Conservation (phyloP, 2,329 filamentous ascomycete species). For the Fusarium nelsonii region DNA sequence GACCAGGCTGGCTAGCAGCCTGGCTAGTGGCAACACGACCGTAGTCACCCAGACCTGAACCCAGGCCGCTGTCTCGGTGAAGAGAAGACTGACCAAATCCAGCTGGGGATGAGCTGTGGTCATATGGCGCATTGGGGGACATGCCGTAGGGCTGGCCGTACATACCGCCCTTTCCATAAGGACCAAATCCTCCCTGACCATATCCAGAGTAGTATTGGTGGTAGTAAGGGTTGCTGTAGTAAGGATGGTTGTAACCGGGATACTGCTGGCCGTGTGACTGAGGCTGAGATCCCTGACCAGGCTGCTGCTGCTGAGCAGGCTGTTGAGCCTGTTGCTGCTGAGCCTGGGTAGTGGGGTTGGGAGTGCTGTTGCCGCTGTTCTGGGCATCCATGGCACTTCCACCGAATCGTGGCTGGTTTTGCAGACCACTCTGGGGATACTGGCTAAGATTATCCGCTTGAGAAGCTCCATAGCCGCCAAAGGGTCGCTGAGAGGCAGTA, state of each 20-base stretch:
- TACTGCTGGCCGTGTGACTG: slow-evolving; percentile 63
- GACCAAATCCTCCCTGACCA: slow-evolving; percentile 64
- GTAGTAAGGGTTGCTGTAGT: slow-evolving; percentile 74
- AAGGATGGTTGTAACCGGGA: slow-evolving; percentile 67
- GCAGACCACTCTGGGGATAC: slow-evolving; percentile 78
- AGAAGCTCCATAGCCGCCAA: slow-evolving; percentile 78
- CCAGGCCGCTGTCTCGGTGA: slow-evolving; percentile 64
- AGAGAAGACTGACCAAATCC: slow-evolving; percentile 67
- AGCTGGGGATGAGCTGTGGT: slow-evolving; percentile 66
- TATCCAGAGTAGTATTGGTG: slow-evolving; percentile 70
- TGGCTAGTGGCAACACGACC: slow-evolving; percentile 64
- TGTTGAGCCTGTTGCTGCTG: slow-evolving; percentile 62
- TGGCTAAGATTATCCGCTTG: slow-evolving; percentile 74
- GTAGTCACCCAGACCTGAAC: slow-evolving; percentile 67
- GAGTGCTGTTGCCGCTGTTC: slow-evolving; percentile 90
- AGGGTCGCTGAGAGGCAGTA: slow-evolving; percentile 76
- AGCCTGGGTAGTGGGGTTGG: slow-evolving; percentile 77
- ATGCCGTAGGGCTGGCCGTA: slow-evolving; percentile 70
- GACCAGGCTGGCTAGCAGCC: slow-evolving; percentile 62
- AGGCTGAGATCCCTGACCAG: slow-evolving; percentile 58
- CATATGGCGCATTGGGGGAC: slow-evolving; percentile 68
- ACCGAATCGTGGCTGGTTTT: slow-evolving; percentile 70
- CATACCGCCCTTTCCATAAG: slow-evolving; percentile 67
- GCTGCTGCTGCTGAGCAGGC: slow-evolving; percentile 60
- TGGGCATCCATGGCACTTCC: slow-evolving; percentile 74